Base-by-base conservation (phyloP, 2,329 filamentous ascomycete genomes). In the Fusarium falciforme region DNA sequence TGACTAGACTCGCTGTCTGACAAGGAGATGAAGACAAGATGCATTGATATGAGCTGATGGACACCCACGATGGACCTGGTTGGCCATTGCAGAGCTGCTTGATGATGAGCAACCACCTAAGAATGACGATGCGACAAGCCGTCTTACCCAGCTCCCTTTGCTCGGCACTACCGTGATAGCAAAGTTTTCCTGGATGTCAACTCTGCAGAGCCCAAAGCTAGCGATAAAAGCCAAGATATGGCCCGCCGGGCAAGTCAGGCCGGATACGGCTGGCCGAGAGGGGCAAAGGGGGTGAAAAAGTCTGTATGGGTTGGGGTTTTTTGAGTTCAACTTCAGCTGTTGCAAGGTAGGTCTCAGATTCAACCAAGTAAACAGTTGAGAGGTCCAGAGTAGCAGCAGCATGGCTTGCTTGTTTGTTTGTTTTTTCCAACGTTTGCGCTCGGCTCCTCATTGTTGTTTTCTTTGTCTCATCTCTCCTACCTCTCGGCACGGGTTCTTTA, bases 91-190 rank as follows among this genome's bases (percentile, higher is more conserved):
- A 49, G 8, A 63, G 59, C 40, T 65, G 38, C 38, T 73, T 70
- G 63, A 74, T 77, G 72, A 77, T 77, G 74, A 77, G 76, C 72
- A 78, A 64, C 68, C 57, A 63, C 59, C 66, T 64, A 75, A 77
- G 73, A 75, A 77, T 77, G 76, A 77, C 76, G 76, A 75, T 74
- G 65, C 44, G 58, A 49, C 42, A 68, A 68, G 65, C 60, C 64
- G 58, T 68, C 65, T 61, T 55, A 69, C 58, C 61, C 44, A 66
- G 44, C 42, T 33, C 42, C 59, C 59, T 61, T 60, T 68, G 57
- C 72, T 74, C 60, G 59, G 55, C 59, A 64, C 54, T 31, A 71
- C 61, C 61, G 35, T 47, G 27, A n/a, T 35, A 59, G 61, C 54
- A 72, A 64, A 60, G 52, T 59, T 64, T 74, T 68, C 38, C 38